phyloP scores from a whole-genome alignment of 1,284 basidiomycete species.

The Tetrapyrgos nigripes region DNA sequence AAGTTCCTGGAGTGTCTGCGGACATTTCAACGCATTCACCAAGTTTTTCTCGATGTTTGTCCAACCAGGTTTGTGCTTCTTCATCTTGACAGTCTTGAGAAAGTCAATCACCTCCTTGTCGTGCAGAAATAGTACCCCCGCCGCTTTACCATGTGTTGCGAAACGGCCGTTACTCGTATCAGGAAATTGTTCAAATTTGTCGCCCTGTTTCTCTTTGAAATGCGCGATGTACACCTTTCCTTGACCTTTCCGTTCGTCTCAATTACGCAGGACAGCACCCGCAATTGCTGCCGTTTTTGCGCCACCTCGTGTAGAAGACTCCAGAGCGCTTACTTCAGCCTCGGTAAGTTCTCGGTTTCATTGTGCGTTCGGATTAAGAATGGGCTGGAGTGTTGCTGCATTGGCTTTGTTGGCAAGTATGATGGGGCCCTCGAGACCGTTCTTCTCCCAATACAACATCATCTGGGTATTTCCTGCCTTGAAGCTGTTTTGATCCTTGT shows the following conservation, averaged over 20 bases:
- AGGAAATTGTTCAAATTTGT: too few relatives aligned
- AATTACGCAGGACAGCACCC: neutral
- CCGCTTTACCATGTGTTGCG: too few relatives aligned
- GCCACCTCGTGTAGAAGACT: neutral
- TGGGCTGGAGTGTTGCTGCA: neutral
- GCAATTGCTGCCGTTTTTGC: neutral
- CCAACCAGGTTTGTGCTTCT: too few relatives aligned
- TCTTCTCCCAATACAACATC: neutral
- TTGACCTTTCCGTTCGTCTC: neutral
- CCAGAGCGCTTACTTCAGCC: neutral
- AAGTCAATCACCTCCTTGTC: too few relatives aligned
- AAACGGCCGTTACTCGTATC: too few relatives aligned
- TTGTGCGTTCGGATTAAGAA: neutral
- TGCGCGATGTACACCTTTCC: neutral
- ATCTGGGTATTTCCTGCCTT: neutral
- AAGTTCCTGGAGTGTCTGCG: too few relatives aligned
- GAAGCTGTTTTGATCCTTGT: constrained; percentile 11
- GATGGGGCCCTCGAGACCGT: neutral
- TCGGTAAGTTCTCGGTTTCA: neutral
- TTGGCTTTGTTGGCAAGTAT: neutral
- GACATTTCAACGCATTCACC: too few relatives aligned
- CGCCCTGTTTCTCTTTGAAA: neutral
- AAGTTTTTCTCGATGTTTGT: too few relatives aligned
- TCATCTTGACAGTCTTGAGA: too few relatives aligned
- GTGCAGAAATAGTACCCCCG: too few relatives aligned